phyloP scores from a whole-genome alignment of 2,329 filamentous ascomycete species.

The Alternaria sp. region DNA sequence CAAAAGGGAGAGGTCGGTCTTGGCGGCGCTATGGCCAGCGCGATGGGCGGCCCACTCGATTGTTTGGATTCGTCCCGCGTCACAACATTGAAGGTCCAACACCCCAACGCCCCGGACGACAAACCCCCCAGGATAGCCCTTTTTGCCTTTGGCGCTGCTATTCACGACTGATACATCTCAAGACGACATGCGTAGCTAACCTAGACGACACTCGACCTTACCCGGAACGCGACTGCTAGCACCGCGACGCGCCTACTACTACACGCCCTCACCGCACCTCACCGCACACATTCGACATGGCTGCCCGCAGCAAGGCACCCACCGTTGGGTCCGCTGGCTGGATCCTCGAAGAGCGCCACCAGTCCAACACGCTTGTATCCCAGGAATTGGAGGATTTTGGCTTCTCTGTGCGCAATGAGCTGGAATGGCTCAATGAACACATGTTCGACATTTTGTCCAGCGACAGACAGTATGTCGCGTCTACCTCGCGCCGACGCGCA shows the following conservation, averaged over 20 bases:
- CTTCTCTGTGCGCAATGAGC: slow-evolving; percentile 89
- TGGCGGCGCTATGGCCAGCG: slow-evolving; percentile 27
- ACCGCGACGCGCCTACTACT: slow-evolving; percentile 37
- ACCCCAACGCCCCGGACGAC: slow-evolving; percentile 22
- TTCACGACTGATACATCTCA: slow-evolving; percentile 19
- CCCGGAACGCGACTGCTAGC: slow-evolving; percentile 22
- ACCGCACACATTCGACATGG: slow-evolving; percentile 34
- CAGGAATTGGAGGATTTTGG: slow-evolving; percentile 92
- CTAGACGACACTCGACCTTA: slow-evolving; percentile 10
- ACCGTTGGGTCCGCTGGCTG: slow-evolving; percentile 84
- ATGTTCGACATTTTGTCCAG: slow-evolving; percentile 93
- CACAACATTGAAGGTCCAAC: slow-evolving; percentile 25
- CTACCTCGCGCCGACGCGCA: slow-evolving; percentile 10
- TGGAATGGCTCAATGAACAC: slow-evolving; percentile 98
- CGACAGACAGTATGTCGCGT: slow-evolving; percentile 77
- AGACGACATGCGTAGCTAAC: slow-evolving; percentile 33
- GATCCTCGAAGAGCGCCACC: slow-evolving; percentile 83
- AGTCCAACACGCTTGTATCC: slow-evolving; percentile 76
- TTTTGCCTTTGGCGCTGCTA: slow-evolving; percentile 18
- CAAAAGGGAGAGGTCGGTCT: slow-evolving; percentile 12
- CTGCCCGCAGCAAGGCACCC: slow-evolving; percentile 45
- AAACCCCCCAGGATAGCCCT: slow-evolving; percentile 20
- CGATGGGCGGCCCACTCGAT: slow-evolving; percentile 24
- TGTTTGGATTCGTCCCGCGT: slow-evolving; percentile 31
- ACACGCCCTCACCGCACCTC: slow-evolving; percentile 9